A percentile compares a stretch with the other conserved stretches of the same genome.
Evolutionary conservation across 2,329 filamentous ascomycete genomes (phyloP).

Genomic region (Penicillium vulpinum): DNA sequence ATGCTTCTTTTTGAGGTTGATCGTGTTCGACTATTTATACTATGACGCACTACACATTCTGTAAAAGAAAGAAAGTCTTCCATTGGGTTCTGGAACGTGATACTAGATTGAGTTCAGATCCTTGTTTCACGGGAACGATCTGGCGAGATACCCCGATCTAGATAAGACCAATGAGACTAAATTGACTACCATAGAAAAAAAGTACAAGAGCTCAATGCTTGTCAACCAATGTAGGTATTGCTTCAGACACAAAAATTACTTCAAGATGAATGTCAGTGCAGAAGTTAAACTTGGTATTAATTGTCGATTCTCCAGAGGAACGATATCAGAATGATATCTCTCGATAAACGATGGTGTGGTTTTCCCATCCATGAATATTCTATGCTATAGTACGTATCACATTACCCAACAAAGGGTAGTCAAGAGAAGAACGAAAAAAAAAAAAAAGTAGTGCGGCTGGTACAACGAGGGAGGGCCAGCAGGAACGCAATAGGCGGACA

Average conservation of each 20-base stretch:
- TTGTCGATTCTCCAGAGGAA: constrained; percentile 15
- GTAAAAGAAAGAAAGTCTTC: neutral
- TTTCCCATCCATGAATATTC: constrained; percentile 29
- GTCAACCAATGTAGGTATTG: neutral
- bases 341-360: constrained; percentile 26
- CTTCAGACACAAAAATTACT: neutral
- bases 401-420: constrained; percentile 22
- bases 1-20: no score
- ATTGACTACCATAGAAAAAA: neutral
- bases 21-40: neutral
- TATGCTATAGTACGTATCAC: constrained; percentile 33
- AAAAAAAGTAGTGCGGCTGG: constrained; percentile 21
- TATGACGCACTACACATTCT: neutral
- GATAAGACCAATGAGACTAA: neutral
- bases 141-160: neutral
- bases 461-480: constrained; percentile 25
- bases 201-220: neutral
- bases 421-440: constrained; percentile 20
- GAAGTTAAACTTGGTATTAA: constrained; percentile 9
- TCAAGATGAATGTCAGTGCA: neutral
- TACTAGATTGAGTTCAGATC: constrained; percentile 6
- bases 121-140: neutral
- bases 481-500: constrained; percentile 27
- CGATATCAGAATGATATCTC: constrained; percentile 12
- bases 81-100: neutral